Percentiles rank a stretch among this genome's conserved stretches.
These are phyloP conservation scores for Suillus occidentalis DNA, from an alignment of 768 basidiomycete species.

Conservation along the genomic window DNA sequence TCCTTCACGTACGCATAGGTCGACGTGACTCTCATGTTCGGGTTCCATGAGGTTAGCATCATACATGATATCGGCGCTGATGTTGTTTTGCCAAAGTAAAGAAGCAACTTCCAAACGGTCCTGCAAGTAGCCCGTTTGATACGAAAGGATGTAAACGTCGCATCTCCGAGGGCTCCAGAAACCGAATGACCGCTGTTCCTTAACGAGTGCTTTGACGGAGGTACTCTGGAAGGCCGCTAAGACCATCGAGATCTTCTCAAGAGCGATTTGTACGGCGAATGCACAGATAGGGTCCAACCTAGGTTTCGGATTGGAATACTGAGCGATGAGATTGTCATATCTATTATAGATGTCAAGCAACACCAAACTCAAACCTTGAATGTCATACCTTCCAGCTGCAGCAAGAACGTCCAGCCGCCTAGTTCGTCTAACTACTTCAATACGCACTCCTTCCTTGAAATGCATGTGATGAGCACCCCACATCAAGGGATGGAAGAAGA, in stretches of 20 bases:
- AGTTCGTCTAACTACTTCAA: conserved; percentile 69
- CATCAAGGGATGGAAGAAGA: conserved; percentile 75
- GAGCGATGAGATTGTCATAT: conserved; percentile 69
- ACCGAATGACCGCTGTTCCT: conserved; percentile 81
- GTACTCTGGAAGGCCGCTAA: conserved; percentile 68
- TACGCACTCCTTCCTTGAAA: conserved; percentile 72
- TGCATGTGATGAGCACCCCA: conserved; percentile 60
- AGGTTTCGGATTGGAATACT: conserved; percentile 56
- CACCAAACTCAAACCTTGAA: neutral
- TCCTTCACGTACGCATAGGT: conserved; percentile 75
- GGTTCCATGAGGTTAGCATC: conserved; percentile 64
- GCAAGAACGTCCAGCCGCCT: conserved; percentile 74
- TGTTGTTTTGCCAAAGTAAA: conserved; percentile 76
- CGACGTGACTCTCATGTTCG: conserved; percentile 65
- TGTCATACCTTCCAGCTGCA: conserved; percentile 71
- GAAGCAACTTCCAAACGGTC: conserved; percentile 78
- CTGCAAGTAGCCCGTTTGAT: conserved; percentile 69
- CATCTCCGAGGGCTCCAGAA: conserved; percentile 89
- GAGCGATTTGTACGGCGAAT: conserved; percentile 70
- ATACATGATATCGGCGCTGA: conserved; percentile 88
- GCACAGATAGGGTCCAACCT: conserved; percentile 60
- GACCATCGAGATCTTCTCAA: conserved; percentile 73
- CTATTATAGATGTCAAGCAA: conserved; percentile 34
- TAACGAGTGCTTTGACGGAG: conserved; percentile 67
- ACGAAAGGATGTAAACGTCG: conserved; percentile 84